These are phyloP conservation scores for Alternaria triticimaculans DNA, from an alignment of 2,329 filamentous ascomycete genomes.

Conservation along the genomic window DNA sequence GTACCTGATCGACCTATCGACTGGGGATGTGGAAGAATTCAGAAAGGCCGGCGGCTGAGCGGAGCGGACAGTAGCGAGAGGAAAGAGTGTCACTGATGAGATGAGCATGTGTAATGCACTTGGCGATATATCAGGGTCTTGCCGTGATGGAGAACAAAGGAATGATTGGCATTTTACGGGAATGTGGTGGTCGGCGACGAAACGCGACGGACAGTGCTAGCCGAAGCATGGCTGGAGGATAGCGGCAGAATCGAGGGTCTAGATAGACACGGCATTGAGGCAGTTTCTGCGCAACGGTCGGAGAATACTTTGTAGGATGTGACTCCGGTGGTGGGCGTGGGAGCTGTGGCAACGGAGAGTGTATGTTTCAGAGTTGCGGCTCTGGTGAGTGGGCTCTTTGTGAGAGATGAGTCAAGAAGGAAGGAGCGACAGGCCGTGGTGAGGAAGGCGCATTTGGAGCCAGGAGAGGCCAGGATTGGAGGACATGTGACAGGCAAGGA, in stretches of 20 bases:
- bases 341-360: slow-evolving; percentile 20
- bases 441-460: not conserved
- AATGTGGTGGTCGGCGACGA: not conserved
- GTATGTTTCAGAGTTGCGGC: slow-evolving; percentile 27
- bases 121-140: not conserved
- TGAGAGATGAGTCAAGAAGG: slow-evolving; percentile 1
- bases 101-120: slow-evolving; percentile 9
- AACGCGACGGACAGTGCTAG: not conserved
- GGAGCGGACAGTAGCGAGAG: slow-evolving; percentile 24
- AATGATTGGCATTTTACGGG: not conserved
- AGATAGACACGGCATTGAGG: not conserved
- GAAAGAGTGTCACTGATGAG: not conserved
- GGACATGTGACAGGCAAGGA: slow-evolving; percentile 1
- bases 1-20: slow-evolving; percentile 16
- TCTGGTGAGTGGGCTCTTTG: not conserved
- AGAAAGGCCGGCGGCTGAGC: not conserved
- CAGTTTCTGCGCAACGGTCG: slow-evolving; percentile 2
- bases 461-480: not conserved
- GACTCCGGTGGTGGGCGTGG: slow-evolving; percentile 7
- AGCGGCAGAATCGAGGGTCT: not conserved
- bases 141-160: not conserved
- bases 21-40: slow-evolving; percentile 15
- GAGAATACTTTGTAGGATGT: not conserved
- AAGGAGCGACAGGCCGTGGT: slow-evolving; percentile 1
- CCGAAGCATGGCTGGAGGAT: not conserved